Conservation (phyloP, 768 basidiomycete genomes). For the Trametes elegans region DNA sequence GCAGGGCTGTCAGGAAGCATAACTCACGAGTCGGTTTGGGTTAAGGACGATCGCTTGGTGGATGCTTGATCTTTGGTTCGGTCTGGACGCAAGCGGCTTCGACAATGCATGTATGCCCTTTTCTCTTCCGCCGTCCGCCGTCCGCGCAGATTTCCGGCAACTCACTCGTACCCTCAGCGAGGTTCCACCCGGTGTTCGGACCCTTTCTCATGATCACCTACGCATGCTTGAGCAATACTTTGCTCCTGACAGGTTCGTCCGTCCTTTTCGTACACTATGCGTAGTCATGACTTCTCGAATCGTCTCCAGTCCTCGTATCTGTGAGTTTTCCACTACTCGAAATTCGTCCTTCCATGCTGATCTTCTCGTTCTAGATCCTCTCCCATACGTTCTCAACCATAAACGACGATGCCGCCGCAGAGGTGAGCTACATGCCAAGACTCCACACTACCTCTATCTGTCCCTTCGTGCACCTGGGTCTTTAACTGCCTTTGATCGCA, state of each 20-base stretch:
- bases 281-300: constrained; percentile 13
- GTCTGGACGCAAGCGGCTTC: constrained; percentile 92
- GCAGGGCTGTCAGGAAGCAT: neutral
- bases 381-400: constrained; percentile 95
- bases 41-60: constrained; percentile 80
- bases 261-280: neutral
- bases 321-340: constrained; percentile 40
- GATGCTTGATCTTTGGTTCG: constrained; percentile 93
- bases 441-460: neutral
- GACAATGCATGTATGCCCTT: constrained; percentile 65
- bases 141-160: neutral
- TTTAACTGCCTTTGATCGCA: constrained; percentile 31
- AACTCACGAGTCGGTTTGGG: neutral
- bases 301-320: constrained; percentile 65
- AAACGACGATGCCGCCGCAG: constrained; percentile 89
- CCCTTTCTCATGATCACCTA: constrained; percentile 90
- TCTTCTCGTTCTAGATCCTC: constrained; percentile 60
- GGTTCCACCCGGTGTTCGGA: constrained; percentile 86
- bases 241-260: constrained; percentile 78
- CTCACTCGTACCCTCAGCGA: constrained; percentile 36
- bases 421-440: constrained; percentile 45
- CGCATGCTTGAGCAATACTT: constrained; percentile 88
- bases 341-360: constrained; percentile 19
- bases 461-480: neutral
- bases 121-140: neutral